Base-by-base conservation (phyloP, 805 yeast genomes). In the Ogataea salicorniae region DNA sequence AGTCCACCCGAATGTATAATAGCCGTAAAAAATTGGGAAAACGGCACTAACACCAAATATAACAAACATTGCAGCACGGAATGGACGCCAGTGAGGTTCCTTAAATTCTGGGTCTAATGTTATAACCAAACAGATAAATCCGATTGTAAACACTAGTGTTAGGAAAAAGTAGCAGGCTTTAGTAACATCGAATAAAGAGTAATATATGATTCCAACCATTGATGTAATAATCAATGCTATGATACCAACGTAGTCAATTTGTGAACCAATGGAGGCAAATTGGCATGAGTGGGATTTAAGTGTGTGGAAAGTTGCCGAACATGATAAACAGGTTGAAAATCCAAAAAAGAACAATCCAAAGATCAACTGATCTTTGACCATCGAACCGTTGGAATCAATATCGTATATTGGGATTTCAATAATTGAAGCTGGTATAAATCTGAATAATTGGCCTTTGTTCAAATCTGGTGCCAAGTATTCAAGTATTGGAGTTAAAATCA, bases 21-120 rank as follows among this genome's bases (percentile, higher is more conserved):
- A 51, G 0, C 91, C 90, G 13, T 70, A 71, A 0, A 78, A 45
- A 1, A 90, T 74, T 0, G 97, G 97, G 5, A 88, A 64, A 0
- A 78, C 72, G 0, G 94, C 92, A 1, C 89, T 80, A 18, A 88
- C 70, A 0, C 97, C 97, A 67, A 91, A 90, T 2, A 76, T 56
- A 8, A 90, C 83, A 66, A 90, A 90, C 79, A 90, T 79, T 1
- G 75, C 53, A 0, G 97, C 92, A 45, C 97, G 71, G 47, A 78
- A 77, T 1, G 91, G 81, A 35, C 96, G 75, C 82, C 87, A 89
- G 31, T 71, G 74, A 5, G 84, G 76, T 5, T 83, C 66, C n/a
- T 88, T 72, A 60, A 91, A 90, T 50, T 72, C 74, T 5, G 83
- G 81, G 46, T 77, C 73, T 50, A 88, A 66, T 0, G 94, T 84